Conservation (phyloP, 2,329 filamentous ascomycete genomes). For the Geosmithia putterillii region DNA sequence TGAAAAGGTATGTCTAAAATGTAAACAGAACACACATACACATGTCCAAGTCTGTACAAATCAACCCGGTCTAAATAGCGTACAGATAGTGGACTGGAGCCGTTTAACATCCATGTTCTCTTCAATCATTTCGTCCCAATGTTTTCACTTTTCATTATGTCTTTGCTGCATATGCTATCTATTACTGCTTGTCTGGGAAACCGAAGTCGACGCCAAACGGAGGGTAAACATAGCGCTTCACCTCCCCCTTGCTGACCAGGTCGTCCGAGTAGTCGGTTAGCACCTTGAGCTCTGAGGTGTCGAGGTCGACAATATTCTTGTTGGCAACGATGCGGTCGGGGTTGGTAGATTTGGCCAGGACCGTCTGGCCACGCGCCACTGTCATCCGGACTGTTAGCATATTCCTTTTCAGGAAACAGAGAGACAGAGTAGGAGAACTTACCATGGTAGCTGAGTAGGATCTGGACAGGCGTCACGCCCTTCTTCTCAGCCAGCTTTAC, state of each 20-base stretch:
- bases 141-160: not conserved
- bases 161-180: no score
- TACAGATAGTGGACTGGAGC: not conserved
- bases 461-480: conserved; percentile 43
- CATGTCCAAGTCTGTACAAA: no score
- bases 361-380: conserved; percentile 58
- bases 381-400: conserved; percentile 1
- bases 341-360: conserved; percentile 63
- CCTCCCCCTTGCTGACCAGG: conserved; percentile 34
- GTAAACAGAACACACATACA: not conserved
- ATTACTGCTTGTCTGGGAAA: conserved; percentile 54
- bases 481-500: conserved; percentile 54
- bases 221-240: conserved; percentile 54
- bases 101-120: not conserved
- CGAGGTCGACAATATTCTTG: conserved; percentile 48
- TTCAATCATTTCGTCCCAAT: not conserved
- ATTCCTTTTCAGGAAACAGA: conserved; percentile 5
- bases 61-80: no score
- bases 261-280: conserved; percentile 42
- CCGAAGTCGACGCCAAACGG: conserved; percentile 58
- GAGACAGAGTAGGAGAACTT: conserved; percentile 15
- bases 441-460: conserved; percentile 65
- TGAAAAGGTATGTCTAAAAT: not conserved
- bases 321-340: conserved; percentile 59
- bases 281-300: conserved; percentile 48